A percentile compares a stretch with the other conserved stretches of the same genome.
These are phyloP conservation scores for Pulveroboletus sp. DNA, from an alignment of 768 basidiomycete species.

Conservation along the genomic window DNA sequence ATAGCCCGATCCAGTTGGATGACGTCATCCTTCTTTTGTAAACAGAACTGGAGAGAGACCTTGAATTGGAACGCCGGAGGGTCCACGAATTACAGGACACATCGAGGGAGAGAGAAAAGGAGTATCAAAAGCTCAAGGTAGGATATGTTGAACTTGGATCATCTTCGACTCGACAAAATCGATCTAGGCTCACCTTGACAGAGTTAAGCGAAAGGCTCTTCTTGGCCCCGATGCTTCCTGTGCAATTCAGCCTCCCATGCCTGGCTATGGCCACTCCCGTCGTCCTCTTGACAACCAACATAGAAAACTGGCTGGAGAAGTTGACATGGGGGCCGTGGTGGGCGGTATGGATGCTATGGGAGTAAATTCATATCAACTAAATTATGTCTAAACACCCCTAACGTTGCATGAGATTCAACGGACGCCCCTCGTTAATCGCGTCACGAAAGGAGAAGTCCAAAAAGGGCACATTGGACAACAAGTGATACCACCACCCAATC, in stretches of 20 bases:
- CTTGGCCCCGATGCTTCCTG: constrained; percentile 41
- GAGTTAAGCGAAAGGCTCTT: constrained; percentile 75
- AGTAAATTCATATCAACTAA: constrained; percentile 31
- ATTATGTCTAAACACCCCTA: not conserved
- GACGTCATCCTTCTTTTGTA: constrained; percentile 3
- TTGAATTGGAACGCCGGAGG: constrained; percentile 75
- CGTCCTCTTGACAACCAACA: constrained; percentile 16
- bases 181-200: constrained; percentile 67
- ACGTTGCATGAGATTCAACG: constrained; percentile 54
- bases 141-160: not conserved
- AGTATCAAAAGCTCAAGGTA: constrained; percentile 84
- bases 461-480: constrained; percentile 31
- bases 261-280: constrained; percentile 13
- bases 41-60: constrained; percentile 72
- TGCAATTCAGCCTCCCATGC: constrained; percentile 13
- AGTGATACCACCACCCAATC: constrained; percentile 22
- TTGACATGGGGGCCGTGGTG: constrained; percentile 52
- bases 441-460: constrained; percentile 29
- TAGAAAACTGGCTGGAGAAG: constrained; percentile 21
- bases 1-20: not conserved
- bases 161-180: not conserved
- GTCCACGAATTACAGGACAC: constrained; percentile 69
- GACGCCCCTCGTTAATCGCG: constrained; percentile 58
- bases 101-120: constrained; percentile 74
- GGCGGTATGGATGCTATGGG: constrained; percentile 64